Evolutionary conservation across 1,139 yeast species (phyloP).

Genomic region (Candida anutae): DNA sequence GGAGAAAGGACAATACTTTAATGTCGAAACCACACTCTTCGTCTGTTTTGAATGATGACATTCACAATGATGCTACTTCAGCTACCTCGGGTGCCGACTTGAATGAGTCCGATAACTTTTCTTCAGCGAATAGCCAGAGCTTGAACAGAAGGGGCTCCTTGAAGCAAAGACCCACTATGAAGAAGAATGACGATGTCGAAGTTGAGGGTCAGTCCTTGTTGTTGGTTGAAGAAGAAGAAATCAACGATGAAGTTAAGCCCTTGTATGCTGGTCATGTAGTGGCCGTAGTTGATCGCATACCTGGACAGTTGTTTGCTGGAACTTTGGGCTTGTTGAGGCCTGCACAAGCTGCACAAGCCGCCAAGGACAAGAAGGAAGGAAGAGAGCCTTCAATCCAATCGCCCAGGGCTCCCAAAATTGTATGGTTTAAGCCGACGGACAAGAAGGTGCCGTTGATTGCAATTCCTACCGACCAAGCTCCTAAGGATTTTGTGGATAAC

Average conservation of each 20-base stretch:
- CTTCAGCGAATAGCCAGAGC: conserved; percentile 13
- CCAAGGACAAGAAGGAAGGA: conserved; percentile 57
- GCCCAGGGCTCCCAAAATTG: conserved; percentile 77
- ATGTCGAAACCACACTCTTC: conserved; percentile 21
- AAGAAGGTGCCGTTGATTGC: conserved; percentile 96
- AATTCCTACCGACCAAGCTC: conserved; percentile 97
- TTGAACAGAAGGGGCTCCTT: conserved; percentile 83
- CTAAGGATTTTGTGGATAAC: conserved; percentile 88
- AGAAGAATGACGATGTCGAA: conserved; percentile 96
- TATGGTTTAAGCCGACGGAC: conserved; percentile 98
- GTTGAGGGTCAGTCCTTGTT: conserved; percentile 94
- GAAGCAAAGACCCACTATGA: conserved; percentile 95
- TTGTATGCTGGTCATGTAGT: conserved; percentile 97
- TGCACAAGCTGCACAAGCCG: conserved; percentile 88
- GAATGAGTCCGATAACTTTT: conserved; percentile 11
- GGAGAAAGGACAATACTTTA: conserved; percentile 66
- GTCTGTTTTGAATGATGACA: conserved; percentile 48
- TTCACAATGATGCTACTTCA: conserved; percentile 67
- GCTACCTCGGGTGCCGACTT: conserved; percentile 19
- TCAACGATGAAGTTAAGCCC: conserved; percentile 88
- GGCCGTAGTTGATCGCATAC: conserved; percentile 94
- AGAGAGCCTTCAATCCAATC: conserved; percentile 41
- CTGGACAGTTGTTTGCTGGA: conserved; percentile 92
- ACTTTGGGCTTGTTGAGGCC: conserved; percentile 91
- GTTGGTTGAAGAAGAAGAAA: conserved; percentile 91